Percentiles rank a stretch among this genome's conserved stretches.
Evolutionary conservation across 1,284 basidiomycete genomes (phyloP).

Genomic region (Ceratobasidium theobromae): DNA sequence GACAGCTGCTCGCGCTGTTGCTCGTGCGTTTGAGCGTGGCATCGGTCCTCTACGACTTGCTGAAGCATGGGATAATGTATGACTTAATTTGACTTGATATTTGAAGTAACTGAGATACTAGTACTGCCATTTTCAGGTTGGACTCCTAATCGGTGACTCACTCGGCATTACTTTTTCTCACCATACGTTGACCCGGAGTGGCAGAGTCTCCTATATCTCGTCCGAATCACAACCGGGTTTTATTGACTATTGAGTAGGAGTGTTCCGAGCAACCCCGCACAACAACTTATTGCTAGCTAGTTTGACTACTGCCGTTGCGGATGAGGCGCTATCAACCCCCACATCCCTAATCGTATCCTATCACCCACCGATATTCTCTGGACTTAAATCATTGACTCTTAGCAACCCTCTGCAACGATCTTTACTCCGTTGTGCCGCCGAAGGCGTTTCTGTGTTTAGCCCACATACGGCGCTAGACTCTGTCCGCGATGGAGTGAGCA

Average conservation of each 20-base stretch:
- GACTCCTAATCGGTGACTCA: conserved; percentile 69
- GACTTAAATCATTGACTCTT: conserved; percentile 76
- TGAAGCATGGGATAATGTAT: conserved; percentile 88
- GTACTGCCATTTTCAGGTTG: conserved; percentile 77
- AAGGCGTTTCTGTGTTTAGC: conserved; percentile 82
- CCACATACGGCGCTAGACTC: conserved; percentile 88
- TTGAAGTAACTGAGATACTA: conserved; percentile 31
- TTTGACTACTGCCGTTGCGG: conserved; percentile 73
- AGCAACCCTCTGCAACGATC: conserved; percentile 76
- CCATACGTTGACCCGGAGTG: neutral
- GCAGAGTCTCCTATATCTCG: conserved; percentile 72
- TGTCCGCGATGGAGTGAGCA: conserved; percentile 81
- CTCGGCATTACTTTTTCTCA: conserved; percentile 1
- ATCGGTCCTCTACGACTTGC: conserved; percentile 85
- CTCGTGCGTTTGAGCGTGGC: conserved; percentile 60
- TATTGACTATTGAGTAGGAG: conserved; percentile 84
- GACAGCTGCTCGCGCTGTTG: conserved; percentile 26
- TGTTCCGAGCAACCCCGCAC: neutral
- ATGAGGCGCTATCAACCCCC: conserved; percentile 67
- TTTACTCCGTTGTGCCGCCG: conserved; percentile 74
- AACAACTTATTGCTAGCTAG: conserved; percentile 47
- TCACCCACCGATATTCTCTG: conserved; percentile 87
- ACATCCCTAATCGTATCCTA: conserved; percentile 78
- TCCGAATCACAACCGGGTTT: conserved; percentile 59
- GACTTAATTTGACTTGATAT: conserved; percentile 40